Percentiles rank a stretch among this genome's conserved stretches.
Evolutionary conservation across 2,329 filamentous ascomycete species (phyloP).

Genomic region (Monosporascus sp.): DNA sequence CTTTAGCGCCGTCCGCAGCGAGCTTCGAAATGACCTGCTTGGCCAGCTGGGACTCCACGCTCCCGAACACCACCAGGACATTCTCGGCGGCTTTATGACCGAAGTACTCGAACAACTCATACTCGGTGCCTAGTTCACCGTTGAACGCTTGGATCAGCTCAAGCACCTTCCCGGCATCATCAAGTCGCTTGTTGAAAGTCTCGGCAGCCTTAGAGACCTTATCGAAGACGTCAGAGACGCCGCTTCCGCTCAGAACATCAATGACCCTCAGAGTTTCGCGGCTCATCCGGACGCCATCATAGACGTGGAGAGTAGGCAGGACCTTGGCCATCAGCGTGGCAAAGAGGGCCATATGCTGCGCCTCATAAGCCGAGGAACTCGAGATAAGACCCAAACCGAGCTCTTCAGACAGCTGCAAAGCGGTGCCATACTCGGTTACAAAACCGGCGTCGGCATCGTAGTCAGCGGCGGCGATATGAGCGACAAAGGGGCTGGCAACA

Average conservation of each 20-base stretch:
- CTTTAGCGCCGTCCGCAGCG: slow-evolving; percentile 64
- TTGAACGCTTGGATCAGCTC: slow-evolving; percentile 73
- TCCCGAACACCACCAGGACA: slow-evolving; percentile 89
- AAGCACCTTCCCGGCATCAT: slow-evolving; percentile 64
- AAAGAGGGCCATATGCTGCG: slow-evolving; percentile 92
- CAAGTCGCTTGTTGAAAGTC: slow-evolving; percentile 61
- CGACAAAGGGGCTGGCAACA: slow-evolving; percentile 87
- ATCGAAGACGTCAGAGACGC: slow-evolving; percentile 64
- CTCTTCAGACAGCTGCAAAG: slow-evolving; percentile 79
- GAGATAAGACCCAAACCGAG: slow-evolving; percentile 81
- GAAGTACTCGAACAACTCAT: slow-evolving; percentile 88
- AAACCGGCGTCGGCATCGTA: slow-evolving; percentile 66
- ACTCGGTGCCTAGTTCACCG: slow-evolving; percentile 86
- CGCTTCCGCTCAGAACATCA: slow-evolving; percentile 69
- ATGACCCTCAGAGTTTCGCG: slow-evolving; percentile 78
- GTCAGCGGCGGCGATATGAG: slow-evolving; percentile 86
- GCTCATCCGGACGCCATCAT: slow-evolving; percentile 78
- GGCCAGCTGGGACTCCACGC: slow-evolving; percentile 79
- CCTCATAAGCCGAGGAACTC: slow-evolving; percentile 81
- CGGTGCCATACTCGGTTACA: slow-evolving; percentile 79
- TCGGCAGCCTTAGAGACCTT: slow-evolving; percentile 56
- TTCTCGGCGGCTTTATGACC: slow-evolving; percentile 75
- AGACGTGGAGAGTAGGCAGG: slow-evolving; percentile 79
- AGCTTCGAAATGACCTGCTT: slow-evolving; percentile 73
- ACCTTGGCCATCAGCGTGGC: slow-evolving; percentile 74